Evolutionary conservation across 148 eudicot species (phyloP).

Genomic region (Rhododendron griersonianum): DNA sequence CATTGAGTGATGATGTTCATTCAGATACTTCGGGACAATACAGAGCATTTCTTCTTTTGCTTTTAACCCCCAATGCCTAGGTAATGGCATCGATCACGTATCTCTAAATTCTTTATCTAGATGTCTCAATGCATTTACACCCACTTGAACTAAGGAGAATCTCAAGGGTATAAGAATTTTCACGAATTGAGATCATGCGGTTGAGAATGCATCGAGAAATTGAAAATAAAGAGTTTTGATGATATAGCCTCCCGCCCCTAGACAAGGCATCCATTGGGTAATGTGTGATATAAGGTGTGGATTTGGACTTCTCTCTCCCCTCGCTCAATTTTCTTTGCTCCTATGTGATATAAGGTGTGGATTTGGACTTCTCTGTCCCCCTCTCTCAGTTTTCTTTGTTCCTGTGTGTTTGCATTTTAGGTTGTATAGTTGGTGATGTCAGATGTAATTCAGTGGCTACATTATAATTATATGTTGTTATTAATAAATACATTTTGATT

Average conservation of each 20-base stretch:
- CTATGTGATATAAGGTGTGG: no score
- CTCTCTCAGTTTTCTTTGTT: no score
- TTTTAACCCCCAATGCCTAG: conserved; percentile 49
- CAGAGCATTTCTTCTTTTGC: conserved; percentile 64
- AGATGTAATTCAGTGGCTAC: background rate
- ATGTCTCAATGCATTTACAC: background rate
- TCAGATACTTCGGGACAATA: conserved; percentile 77
- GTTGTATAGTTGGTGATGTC: background rate
- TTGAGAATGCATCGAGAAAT: background rate
- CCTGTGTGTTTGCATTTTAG: no score
- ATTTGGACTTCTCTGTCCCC: no score
- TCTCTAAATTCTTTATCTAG: background rate
- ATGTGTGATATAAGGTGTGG: background rate
- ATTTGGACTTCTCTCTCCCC: background rate
- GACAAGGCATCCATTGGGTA: background rate
- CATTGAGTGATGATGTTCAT: conserved; percentile 65
- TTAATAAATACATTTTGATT: background rate
- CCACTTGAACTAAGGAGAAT: background rate
- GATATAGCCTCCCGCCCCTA: background rate
- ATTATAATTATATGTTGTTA: no score
- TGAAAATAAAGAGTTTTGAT: background rate
- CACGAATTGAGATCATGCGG: background rate
- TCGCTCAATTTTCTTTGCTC: background rate
- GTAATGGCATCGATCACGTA: background rate
- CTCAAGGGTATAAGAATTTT: background rate